Percentiles rank a stretch among this genome's conserved stretches.
phyloP scores from a whole-genome alignment of 306 rosid genomes.

The Vigna angularis region DNA sequence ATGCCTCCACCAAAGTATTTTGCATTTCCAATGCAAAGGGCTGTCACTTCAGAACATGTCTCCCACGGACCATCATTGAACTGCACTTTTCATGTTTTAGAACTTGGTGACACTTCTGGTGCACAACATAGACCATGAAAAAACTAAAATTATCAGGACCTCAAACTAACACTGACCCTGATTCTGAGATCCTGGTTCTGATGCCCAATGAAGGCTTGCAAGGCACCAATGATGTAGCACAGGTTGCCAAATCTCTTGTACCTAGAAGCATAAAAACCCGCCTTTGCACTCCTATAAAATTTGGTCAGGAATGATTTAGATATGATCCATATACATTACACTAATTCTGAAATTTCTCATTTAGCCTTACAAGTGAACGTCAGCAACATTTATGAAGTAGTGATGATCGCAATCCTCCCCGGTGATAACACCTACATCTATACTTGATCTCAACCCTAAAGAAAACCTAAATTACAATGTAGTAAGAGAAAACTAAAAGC shows the following conservation, averaged over 20 bases:
- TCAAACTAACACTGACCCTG: slow-evolving; percentile 63
- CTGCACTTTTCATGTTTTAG: slow-evolving; percentile 54
- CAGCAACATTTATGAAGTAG: slow-evolving; percentile 92
- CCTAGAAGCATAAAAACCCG: slow-evolving; percentile 85
- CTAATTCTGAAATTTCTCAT: slow-evolving; percentile 41
- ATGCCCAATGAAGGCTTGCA: slow-evolving; percentile 93
- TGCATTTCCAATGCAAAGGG: slow-evolving; percentile 88
- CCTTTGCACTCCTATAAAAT: slow-evolving; percentile 90
- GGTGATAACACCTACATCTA: slow-evolving; percentile 78
- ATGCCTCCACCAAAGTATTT: slow-evolving; percentile 98
- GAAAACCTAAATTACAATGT: slow-evolving; percentile 39
- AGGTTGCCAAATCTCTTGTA: slow-evolving; percentile 89
- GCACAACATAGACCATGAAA: slow-evolving; percentile 27
- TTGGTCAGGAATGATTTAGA: slow-evolving; percentile 18
- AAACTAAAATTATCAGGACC: slow-evolving; percentile 1
- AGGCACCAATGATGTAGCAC: slow-evolving; percentile 89
- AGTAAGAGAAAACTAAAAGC: slow-evolving; percentile 39
- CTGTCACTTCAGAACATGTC: slow-evolving; percentile 74
- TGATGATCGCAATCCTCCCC: slow-evolving; percentile 67
- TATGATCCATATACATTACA: slow-evolving; percentile 31
- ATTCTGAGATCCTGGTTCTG: slow-evolving; percentile 75
- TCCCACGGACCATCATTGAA: slow-evolving; percentile 87
- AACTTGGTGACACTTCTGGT: slow-evolving; percentile 3
- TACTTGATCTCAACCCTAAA: slow-evolving; percentile 77
- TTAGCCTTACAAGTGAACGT: slow-evolving; percentile 90